Conservation (phyloP, 2,329 filamentous ascomycete genomes). For the Knufia fluminis region DNA sequence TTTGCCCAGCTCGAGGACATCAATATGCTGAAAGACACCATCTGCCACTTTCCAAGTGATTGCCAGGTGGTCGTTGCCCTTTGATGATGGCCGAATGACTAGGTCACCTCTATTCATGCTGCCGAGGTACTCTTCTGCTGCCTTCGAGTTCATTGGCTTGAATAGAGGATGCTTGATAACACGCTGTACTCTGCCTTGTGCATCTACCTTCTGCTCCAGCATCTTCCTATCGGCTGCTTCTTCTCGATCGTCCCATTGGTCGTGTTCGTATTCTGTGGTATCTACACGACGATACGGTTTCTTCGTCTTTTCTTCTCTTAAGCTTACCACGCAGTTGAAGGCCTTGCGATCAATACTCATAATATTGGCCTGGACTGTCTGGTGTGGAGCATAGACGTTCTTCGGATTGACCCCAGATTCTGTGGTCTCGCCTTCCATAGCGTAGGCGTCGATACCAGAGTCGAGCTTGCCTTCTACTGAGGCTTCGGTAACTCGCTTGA, state of each 20-base stretch:
- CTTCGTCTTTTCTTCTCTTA: slow-evolving; percentile 71
- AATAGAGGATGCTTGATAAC: slow-evolving; percentile 98
- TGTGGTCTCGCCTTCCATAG: slow-evolving; percentile 74
- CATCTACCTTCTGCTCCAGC: slow-evolving; percentile 75
- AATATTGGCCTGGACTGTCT: slow-evolving; percentile 82
- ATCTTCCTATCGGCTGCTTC: slow-evolving; percentile 71
- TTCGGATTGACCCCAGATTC: slow-evolving; percentile 55
- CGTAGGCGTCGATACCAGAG: slow-evolving; percentile 83
- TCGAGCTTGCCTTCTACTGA: slow-evolving; percentile 91
- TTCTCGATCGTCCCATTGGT: slow-evolving; percentile 78
- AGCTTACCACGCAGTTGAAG: slow-evolving; percentile 71
- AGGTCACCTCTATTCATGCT: slow-evolving; percentile 79
- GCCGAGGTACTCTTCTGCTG: slow-evolving; percentile 88
- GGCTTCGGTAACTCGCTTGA: slow-evolving; percentile 81
- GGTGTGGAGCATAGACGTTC: slow-evolving; percentile 65
- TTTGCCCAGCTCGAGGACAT: slow-evolving; percentile 93
- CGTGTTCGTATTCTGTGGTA: slow-evolving; percentile 47
- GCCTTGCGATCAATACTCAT: slow-evolving; percentile 78
- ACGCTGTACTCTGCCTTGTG: slow-evolving; percentile 74
- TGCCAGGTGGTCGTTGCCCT: slow-evolving; percentile 88
- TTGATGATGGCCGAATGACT: slow-evolving; percentile 89
- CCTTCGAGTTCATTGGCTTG: slow-evolving; percentile 80
- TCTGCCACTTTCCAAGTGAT: slow-evolving; percentile 98
- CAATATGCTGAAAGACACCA: slow-evolving; percentile 93
- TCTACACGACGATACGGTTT: slow-evolving; percentile 64